phyloP scores from a whole-genome alignment of 2,329 filamentous ascomycete genomes.

The Moelleriella libera region DNA sequence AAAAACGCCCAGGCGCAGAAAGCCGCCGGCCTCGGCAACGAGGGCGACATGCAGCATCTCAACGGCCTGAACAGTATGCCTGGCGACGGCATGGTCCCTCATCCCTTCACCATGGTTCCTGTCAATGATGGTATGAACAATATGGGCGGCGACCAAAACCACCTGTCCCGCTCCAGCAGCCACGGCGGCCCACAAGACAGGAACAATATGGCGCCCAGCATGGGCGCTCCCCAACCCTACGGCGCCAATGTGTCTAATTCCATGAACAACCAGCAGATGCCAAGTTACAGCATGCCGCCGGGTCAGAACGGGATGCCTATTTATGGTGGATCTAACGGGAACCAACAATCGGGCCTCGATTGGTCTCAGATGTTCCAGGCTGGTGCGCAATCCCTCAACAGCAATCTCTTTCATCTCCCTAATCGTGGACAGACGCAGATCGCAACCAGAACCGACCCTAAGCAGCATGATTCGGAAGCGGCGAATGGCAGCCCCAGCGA shows the following conservation, averaged over 20 bases:
- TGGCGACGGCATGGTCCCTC: slow-evolving; percentile 37
- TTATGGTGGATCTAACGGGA: slow-evolving; percentile 45
- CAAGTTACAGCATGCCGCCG: slow-evolving; percentile 49
- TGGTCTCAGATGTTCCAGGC: slow-evolving; percentile 70
- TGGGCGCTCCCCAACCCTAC: slow-evolving; percentile 40
- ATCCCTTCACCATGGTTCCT: slow-evolving; percentile 42
- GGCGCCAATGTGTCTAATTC: slow-evolving; percentile 41
- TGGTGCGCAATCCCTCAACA: slow-evolving; percentile 51
- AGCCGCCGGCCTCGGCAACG: slow-evolving; percentile 33
- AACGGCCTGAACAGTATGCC: slow-evolving; percentile 46
- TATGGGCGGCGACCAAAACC: slow-evolving; percentile 45
- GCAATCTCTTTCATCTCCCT: slow-evolving; percentile 37
- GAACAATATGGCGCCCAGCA: slow-evolving; percentile 37
- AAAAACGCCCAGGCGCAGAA: slow-evolving; percentile 53
- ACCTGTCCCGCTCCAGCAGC: slow-evolving; percentile 47
- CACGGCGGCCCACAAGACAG: slow-evolving; percentile 42
- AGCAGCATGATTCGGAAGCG: slow-evolving; percentile 31
- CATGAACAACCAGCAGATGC: slow-evolving; percentile 52
- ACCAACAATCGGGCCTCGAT: slow-evolving; percentile 52
- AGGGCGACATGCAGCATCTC: slow-evolving; percentile 44
- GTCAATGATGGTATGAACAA: slow-evolving; percentile 44
- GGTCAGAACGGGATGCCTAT: slow-evolving; percentile 50
- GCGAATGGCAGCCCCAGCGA: slow-evolving; percentile 30
- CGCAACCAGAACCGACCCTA: slow-evolving; percentile 54
- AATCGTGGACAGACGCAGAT: slow-evolving; percentile 57